These are phyloP conservation scores for Nakazawaea populi DNA, from an alignment of 805 yeast genomes.

Conservation along the genomic window DNA sequence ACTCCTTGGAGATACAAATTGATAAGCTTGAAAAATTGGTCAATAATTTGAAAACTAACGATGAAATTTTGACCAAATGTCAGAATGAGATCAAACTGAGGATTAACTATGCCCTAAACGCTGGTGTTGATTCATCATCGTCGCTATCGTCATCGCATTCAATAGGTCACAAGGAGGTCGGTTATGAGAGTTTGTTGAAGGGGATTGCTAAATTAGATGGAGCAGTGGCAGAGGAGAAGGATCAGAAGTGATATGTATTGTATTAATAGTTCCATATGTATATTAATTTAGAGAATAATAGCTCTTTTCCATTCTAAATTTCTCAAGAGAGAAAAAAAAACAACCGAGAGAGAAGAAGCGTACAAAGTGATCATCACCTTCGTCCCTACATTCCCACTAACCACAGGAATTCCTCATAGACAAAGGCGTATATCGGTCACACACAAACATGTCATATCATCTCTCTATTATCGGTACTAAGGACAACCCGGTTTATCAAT, in stretches of 20 bases:
- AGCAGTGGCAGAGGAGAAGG: not conserved
- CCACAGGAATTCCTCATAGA: too few relatives aligned
- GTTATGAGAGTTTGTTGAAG: slow-evolving; percentile 26
- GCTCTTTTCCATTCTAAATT: too few relatives aligned
- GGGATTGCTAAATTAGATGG: slow-evolving; percentile 22
- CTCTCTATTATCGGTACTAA: slow-evolving; percentile 82
- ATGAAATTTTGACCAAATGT: slow-evolving; percentile 16
- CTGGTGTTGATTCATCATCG: slow-evolving; percentile 6
- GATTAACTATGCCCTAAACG: slow-evolving; percentile 16
- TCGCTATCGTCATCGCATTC: slow-evolving; percentile 13
- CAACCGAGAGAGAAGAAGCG: too few relatives aligned
- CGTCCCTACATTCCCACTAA: too few relatives aligned
- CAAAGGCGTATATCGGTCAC: not conserved
- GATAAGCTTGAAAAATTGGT: slow-evolving; percentile 31
- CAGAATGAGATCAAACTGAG: slow-evolving; percentile 16
- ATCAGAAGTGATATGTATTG: not conserved
- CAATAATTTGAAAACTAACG: slow-evolving; percentile 20
- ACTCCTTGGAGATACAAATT: slow-evolving; percentile 17
- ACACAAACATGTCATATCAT: slow-evolving; percentile 62
- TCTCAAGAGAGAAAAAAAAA: too few relatives aligned
- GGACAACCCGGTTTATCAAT: slow-evolving; percentile 83
- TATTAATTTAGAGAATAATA: too few relatives aligned
- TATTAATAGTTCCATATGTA: too few relatives aligned
- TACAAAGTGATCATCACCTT: too few relatives aligned
- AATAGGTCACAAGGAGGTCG: slow-evolving; percentile 19